A percentile compares a stretch with the other conserved stretches of the same genome.
These are phyloP conservation scores for Centaurea solstitialis DNA, from an alignment of 129 eudicot genomes.

Conservation along the genomic window DNA sequence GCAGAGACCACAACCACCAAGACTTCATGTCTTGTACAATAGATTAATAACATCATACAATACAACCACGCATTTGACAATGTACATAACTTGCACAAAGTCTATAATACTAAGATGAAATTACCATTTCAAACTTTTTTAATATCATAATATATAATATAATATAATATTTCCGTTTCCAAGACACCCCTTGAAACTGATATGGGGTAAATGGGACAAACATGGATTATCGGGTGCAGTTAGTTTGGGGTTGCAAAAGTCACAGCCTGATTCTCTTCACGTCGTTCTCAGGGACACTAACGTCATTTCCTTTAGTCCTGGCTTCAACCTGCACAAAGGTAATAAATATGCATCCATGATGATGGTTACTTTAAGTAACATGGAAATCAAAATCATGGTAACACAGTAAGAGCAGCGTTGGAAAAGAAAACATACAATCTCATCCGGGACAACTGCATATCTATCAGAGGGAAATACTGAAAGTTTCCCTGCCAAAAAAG, in stretches of 20 bases:
- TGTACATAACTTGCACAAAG: constrained; percentile 4
- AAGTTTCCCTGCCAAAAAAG: constrained; percentile 54
- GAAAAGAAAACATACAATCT: constrained; percentile 32
- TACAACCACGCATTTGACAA: constrained; percentile 14
- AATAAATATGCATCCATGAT: background rate
- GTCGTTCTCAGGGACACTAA: constrained; percentile 70
- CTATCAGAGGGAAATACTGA: constrained; percentile 72
- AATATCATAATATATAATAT: constrained; percentile 5
- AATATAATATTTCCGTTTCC: background rate
- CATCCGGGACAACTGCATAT: constrained; percentile 95
- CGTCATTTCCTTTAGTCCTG: constrained; percentile 53
- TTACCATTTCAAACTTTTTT: constrained; percentile 14
- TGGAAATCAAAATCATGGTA: too few species aligned
- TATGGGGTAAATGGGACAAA: background rate
- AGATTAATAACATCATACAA: constrained; percentile 5
- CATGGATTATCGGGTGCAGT: background rate
- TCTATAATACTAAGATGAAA: constrained; percentile 18
- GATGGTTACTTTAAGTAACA: too few species aligned
- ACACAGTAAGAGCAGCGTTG: background rate
- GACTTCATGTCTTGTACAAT: background rate
- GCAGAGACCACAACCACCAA: background rate
- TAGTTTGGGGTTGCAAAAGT: constrained; percentile 22
- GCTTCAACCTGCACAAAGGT: constrained; percentile 43
- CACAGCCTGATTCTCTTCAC: constrained; percentile 69
- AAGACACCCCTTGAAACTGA: constrained; percentile 19